Evolutionary conservation across 345 rosid species (phyloP), one percentile per base, ranked within the genome.

Genomic region (Cardamine resedifolia): DNA sequence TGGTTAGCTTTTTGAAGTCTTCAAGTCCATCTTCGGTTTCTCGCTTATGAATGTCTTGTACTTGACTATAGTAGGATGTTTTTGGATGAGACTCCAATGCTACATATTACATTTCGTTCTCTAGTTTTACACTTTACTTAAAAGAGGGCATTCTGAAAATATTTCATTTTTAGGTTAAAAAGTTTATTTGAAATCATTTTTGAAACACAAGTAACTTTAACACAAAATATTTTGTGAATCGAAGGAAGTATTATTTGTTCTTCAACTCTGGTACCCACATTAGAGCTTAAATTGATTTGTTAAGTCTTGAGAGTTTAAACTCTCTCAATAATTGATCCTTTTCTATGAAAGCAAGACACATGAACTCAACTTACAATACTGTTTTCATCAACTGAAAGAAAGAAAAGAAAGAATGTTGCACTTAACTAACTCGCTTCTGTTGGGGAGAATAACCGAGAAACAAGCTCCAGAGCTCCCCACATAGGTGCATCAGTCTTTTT

Each of bases 401-500:
- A 53, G 61, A 63, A 31, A 55, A n/a, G n/a, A 33, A 44, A 53
- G 55, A 64, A 33, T 44, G 49, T 44, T 44, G 49, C 26, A 15
- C 48, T 18, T 71, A 19, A 28, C 61, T 74, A 74, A 53, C 62
- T 61, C 51, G 55, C 71, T 68, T 79, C 83, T 15, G 73, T 43
- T 36, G 88, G n/a, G n/a, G n/a, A 75, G 69, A 82, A 86, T 10
- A 92, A 70, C 70, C 78, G 80, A 65, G 84, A 65, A 47, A 79
- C 92, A 79, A 89, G 89, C 36, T 86, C 80, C 66, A 83, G 77
- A 64, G 83, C 88, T 67, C 85, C 96, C 85, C 77, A 80, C 89
- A 92, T 86, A 6, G 98, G 85, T 39, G 87, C 84, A 72, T 92
- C 98, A 79, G 86, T 83, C 97, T 87, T 27, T 27, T 55, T 34